phyloP scores from a whole-genome alignment of 805 yeast genomes.

The Candida argentea region DNA sequence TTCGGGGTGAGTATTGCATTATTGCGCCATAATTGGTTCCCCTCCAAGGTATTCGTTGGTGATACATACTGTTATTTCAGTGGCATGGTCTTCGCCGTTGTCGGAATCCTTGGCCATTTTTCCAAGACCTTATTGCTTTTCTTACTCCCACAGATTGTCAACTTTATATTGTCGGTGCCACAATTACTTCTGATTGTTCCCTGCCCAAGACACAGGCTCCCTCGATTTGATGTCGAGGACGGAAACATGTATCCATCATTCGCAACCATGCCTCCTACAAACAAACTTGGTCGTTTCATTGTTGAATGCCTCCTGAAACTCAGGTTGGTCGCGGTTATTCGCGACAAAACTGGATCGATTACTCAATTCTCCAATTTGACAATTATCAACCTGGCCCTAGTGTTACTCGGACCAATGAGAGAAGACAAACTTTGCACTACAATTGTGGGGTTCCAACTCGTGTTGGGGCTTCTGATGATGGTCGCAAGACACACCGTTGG shows the following conservation, averaged over 20 bases:
- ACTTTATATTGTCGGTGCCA: conserved; percentile 85
- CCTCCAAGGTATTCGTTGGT: conserved; percentile 91
- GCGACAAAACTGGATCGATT: conserved; percentile 14
- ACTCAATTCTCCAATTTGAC: conserved; percentile 71
- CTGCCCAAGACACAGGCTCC: conserved; percentile 93
- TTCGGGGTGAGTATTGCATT: conserved; percentile 75
- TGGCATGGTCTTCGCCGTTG: conserved; percentile 98
- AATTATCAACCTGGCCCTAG: conserved; percentile 69
- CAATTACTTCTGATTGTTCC: conserved; percentile 81
- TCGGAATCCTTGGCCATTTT: conserved; percentile 92
- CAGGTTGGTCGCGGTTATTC: conserved; percentile 33
- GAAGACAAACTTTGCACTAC: conserved; percentile 66
- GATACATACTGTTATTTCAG: conserved; percentile 97
- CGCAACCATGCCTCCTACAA: conserved; percentile 23
- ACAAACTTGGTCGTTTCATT: conserved; percentile 13
- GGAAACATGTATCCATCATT: conserved; percentile 63
- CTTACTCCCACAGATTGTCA: conserved; percentile 84
- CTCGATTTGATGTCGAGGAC: conserved; percentile 56
- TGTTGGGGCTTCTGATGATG: conserved; percentile 57
- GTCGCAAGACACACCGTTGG: conserved; percentile 75
- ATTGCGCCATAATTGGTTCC: conserved; percentile 77
- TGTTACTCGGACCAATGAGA: conserved; percentile 82
- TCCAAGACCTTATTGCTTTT: conserved; percentile 83
- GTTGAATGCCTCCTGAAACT: conserved; percentile 39
- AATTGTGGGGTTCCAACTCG: conserved; percentile 53